Evolutionary conservation across 2,329 filamentous ascomycete species (phyloP), one percentile per base, ranked within the genome.

Genomic region (Colletotrichum sojae): DNA sequence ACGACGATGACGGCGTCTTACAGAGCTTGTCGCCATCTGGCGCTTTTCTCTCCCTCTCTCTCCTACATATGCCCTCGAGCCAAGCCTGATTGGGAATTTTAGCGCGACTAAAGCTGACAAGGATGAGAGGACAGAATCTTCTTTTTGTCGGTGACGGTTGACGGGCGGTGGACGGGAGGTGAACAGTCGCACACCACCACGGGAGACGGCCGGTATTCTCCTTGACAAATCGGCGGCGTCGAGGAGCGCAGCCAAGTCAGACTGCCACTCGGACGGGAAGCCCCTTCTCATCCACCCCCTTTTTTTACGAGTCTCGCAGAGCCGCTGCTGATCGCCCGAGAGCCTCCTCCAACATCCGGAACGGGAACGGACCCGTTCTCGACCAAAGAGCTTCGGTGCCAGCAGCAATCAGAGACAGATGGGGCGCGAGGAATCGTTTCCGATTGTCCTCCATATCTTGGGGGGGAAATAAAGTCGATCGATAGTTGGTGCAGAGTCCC

Each of bases 321-420:
- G 67, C 67, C 67, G 45, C 53, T 61, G 36, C 36, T 69, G 67
- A 69, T 69, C 67, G 67, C 20, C 62, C 31, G 60, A 36, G 62
- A 59, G 36, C 22, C 43, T 46, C 18, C 45, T 61, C 43, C 36
- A 46, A 58, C 18, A 39, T 45, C 31, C 46, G 51, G 51, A 27
- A 53, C 43, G 43, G 16, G 27, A 63, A 57, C 56, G 55, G 56
- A 55, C 62, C 27, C 57, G 48, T 46, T 43, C 43, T 64, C 52
- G 64, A 53, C 15, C 65, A 49, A 27, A 40, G 31, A 36, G 16
- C 43, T 16, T 20, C 36, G 13, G 20, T 55, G 43, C n/a, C 25
- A n/a, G 36, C 25, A n/a, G 36, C 43, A 40, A 27, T 46, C 22
- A 56, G 63, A 61, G 56, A 55, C 55, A 51, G 27, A 13, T 18